Evolutionary conservation across 1,284 basidiomycete genomes (phyloP).

Genomic region (Cutaneotrichosporon sp.): DNA sequence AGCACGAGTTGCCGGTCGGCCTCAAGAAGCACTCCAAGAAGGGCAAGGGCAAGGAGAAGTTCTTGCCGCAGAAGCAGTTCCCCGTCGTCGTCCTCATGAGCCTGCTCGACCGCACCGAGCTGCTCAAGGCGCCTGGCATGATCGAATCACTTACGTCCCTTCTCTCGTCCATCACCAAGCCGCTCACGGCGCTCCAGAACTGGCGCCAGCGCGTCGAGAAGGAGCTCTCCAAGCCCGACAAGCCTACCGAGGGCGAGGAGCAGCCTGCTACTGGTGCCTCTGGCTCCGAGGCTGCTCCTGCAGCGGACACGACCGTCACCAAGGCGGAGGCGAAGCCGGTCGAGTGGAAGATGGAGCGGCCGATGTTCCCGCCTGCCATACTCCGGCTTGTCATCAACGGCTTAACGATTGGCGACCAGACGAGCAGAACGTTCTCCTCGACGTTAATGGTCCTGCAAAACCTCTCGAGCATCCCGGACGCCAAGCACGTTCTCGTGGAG

Average conservation of each 20-base stretch:
- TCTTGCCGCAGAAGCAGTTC: slow-evolving; percentile 75
- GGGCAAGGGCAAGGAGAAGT: slow-evolving; percentile 90
- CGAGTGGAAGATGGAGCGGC: slow-evolving; percentile 56
- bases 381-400: slow-evolving; percentile 91
- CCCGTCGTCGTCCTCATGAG: slow-evolving; percentile 85
- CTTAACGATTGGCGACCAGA: slow-evolving; percentile 89
- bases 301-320: slow-evolving; percentile 9
- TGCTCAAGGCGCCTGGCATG: slow-evolving; percentile 82
- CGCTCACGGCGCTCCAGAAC: slow-evolving; percentile 57
- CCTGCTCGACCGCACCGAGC: slow-evolving; percentile 77
- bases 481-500: slow-evolving; percentile 79
- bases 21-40: slow-evolving; percentile 73
- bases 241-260: slow-evolving; percentile 2
- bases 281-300: background rate
- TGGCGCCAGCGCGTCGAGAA: slow-evolving; percentile 12
- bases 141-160: slow-evolving; percentile 88
- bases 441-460: slow-evolving; percentile 87
- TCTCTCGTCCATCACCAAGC: slow-evolving; percentile 80
- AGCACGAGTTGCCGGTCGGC: slow-evolving; percentile 81
- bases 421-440: slow-evolving; percentile 89
- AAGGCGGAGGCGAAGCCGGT: slow-evolving; percentile 8
- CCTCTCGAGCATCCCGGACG: slow-evolving; percentile 80
- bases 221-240: slow-evolving; percentile 10
- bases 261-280: slow-evolving; percentile 7
- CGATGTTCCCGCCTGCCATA: slow-evolving; percentile 76